A percentile compares a stretch with the other conserved stretches of the same genome.
phyloP scores from a whole-genome alignment of 306 rosid species.

The Glycyrrhiza uralensis region DNA sequence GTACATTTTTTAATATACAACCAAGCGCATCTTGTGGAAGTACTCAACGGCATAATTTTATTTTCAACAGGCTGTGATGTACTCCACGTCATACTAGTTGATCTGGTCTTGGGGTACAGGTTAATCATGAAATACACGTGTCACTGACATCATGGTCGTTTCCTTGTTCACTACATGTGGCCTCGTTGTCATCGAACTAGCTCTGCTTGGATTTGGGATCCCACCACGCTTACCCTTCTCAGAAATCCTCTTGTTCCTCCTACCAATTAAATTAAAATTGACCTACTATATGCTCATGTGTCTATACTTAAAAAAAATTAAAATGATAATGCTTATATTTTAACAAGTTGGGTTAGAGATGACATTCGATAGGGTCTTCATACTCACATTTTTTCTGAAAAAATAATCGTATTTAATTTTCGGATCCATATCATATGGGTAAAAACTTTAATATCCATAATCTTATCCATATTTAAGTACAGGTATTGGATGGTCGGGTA shows the following conservation, averaged over 20 bases:
- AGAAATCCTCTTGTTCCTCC: background rate
- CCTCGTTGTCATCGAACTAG: constrained; percentile 37
- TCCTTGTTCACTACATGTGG: constrained; percentile 38
- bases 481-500: no score
- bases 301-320: background rate
- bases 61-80: background rate
- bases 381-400: no score
- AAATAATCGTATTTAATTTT: no score
- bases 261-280: background rate
- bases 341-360: no score
- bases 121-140: constrained; percentile 26
- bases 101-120: constrained; percentile 3
- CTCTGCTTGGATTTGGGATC: constrained; percentile 18
- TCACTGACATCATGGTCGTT: background rate
- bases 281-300: background rate
- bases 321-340: background rate
- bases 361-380: no score
- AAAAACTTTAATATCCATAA: no score
- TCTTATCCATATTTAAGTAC: no score
- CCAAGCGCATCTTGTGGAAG: constrained; percentile 17
- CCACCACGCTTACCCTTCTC: constrained; percentile 1
- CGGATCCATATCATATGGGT: no score
- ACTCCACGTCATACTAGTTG: constrained; percentile 36
- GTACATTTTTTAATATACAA: constrained; percentile 11
- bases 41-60: background rate